Conservation (phyloP, 169 alveolate species). For the Babesia caballi region DNA sequence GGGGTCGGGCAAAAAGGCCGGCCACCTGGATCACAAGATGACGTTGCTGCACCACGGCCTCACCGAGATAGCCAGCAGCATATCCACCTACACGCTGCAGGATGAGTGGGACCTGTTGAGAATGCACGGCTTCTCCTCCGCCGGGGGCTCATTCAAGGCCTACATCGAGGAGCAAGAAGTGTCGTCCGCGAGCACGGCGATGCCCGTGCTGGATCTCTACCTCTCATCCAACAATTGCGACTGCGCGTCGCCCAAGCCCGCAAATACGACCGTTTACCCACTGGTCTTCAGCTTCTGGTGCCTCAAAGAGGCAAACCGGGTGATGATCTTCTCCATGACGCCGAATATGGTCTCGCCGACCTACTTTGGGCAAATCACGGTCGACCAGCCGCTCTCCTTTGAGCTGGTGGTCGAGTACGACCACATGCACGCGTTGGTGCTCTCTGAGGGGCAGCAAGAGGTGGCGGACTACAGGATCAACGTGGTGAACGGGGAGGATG, state of each 20-base stretch:
- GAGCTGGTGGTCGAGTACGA: constrained; percentile 17
- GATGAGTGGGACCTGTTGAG: constrained; percentile 50
- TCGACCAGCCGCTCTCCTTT: constrained; percentile 40
- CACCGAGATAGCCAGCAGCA: constrained; percentile 26
- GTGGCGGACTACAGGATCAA: constrained; percentile 15
- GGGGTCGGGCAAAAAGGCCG: constrained; percentile 33
- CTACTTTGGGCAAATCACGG: constrained; percentile 22
- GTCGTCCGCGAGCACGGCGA: not conserved
- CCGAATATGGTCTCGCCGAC: constrained; percentile 42
- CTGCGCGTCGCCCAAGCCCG: not conserved
- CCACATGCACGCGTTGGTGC: constrained; percentile 27
- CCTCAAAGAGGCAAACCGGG: constrained; percentile 11
- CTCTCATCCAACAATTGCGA: not conserved
- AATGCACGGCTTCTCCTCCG: too few species aligned
- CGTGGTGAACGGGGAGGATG: not conserved
- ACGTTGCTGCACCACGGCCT: constrained; percentile 8
- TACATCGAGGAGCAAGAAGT: not conserved
- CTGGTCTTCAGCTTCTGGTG: constrained; percentile 61
- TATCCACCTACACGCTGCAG: constrained; percentile 34
- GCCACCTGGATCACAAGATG: constrained; percentile 46
- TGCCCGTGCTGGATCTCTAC: not conserved
- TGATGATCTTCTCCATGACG: constrained; percentile 29
- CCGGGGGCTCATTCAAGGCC: not conserved
- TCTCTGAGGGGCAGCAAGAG: constrained; percentile 48
- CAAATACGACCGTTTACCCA: constrained; percentile 2